Base-by-base conservation (phyloP, 1,139 yeast genomes). In the Tardiomyces blankii region DNA sequence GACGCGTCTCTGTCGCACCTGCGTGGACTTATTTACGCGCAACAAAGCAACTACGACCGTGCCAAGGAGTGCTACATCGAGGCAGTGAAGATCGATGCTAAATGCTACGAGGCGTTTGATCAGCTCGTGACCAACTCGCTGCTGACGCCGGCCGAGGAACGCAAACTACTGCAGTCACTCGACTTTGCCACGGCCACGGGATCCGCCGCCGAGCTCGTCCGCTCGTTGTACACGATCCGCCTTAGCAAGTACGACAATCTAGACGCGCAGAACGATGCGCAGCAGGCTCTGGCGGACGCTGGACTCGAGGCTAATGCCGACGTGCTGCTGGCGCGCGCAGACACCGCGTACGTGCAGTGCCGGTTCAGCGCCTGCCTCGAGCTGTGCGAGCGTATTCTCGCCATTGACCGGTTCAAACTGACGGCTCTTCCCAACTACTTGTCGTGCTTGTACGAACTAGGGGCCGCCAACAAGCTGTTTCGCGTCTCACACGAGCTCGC, bases 41-140 rank as follows among this genome's bases (percentile, higher is more conserved):
- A 83, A 49, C 91, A 84, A 58, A 87, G 84, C 62, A 85, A 86
- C 62, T 82, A 86, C 60, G 94, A 84, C 32, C 72, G 75, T 51
- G 98, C 98, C 0, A 88, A 85, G 57, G 89, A 84, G 48, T 83
- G 94, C 48, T 89, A 80, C 59, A 80, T 80, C 57, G 96, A 88
- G 59, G 96, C 98, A 0, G 79, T 89, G 0, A 56, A 77, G 52
- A 87, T 85, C 1, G 98, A 93, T 63, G 89, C 85, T 11, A 87
- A 88, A 60, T 91, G 97, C 63, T 91, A 73, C 62, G 98, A 93
- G 55, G 97, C 98, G 0, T 87, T 87, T 61, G 78, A 85, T 56
- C 91, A 84, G 59, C 70, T 93, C 44, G 74, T 86, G 2, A 68
- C 75, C 38, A 84, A 85, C 55, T 82, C 81, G 58, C 72, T 89